A percentile compares a stretch with the other conserved stretches of the same genome.
Evolutionary conservation across 176 grass and related monocot genomes (phyloP).

Genomic region (Puccinellia tenuiflora): DNA sequence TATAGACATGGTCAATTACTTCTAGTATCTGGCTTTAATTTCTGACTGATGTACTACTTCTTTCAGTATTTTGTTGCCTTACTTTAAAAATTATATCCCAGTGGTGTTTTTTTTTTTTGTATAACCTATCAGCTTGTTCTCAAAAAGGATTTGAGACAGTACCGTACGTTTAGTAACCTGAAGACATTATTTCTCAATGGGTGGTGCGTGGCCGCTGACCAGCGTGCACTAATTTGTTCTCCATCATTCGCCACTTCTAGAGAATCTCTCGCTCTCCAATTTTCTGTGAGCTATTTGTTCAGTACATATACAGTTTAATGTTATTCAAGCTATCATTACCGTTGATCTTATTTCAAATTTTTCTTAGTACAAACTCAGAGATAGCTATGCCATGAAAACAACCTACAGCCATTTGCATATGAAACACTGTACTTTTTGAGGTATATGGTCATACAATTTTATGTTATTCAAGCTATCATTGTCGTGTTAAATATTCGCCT

Average conservation of each 20-base stretch:
- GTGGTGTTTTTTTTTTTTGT: not conserved
- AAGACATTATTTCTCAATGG: not conserved
- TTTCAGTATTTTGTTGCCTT: not conserved
- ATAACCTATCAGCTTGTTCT: not conserved
- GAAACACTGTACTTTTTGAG: not conserved
- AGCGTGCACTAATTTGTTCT: not conserved
- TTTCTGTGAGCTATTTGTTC: not conserved
- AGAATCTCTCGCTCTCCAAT: conserved; percentile 1
- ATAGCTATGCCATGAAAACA: not conserved
- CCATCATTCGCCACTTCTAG: not conserved
- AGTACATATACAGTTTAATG: not conserved
- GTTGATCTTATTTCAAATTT: not conserved
- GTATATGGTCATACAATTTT: too few relatives aligned
- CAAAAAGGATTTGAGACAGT: not conserved
- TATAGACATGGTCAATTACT: not conserved
- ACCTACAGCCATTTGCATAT: conserved; percentile 7
- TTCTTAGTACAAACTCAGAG: not conserved
- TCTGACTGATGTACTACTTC: not conserved
- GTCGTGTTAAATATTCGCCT: too few relatives aligned
- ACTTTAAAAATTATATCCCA: not conserved
- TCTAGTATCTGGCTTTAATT: not conserved
- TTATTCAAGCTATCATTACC: not conserved
- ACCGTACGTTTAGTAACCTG: conserved; percentile 7
- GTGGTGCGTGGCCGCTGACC: not conserved
- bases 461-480: too few relatives aligned